These are phyloP conservation scores for Scedosporium apiospermum DNA, from an alignment of 2,329 filamentous ascomycete genomes.

Conservation along the genomic window DNA sequence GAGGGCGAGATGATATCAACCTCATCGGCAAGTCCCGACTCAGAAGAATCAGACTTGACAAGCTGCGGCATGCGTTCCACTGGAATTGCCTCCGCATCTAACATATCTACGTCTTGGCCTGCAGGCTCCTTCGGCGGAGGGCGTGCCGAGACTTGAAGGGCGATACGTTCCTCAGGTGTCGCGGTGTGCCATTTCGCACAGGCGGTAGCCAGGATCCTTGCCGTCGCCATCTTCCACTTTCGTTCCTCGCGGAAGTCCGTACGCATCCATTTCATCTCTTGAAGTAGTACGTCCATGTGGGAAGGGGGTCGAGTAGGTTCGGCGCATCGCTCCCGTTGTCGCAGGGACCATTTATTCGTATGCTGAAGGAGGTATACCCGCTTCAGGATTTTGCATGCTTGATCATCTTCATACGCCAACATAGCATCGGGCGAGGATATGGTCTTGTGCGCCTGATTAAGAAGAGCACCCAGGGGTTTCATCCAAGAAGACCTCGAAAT, in stretches of 20 bases:
- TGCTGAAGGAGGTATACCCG: slow-evolving; percentile 87
- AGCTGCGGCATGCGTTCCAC: slow-evolving; percentile 32
- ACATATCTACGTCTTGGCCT: slow-evolving; percentile 20
- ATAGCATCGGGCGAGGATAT: slow-evolving; percentile 78
- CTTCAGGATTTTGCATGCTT: slow-evolving; percentile 77
- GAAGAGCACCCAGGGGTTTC: slow-evolving; percentile 58
- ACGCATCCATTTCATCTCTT: slow-evolving; percentile 97
- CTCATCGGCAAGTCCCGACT: slow-evolving; percentile 20
- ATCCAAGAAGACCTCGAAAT: slow-evolving; percentile 47
- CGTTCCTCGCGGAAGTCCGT: slow-evolving; percentile 91
- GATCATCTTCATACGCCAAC: slow-evolving; percentile 73
- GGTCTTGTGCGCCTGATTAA: slow-evolving; percentile 81
- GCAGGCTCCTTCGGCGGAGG: slow-evolving; percentile 31
- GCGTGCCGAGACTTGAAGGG: slow-evolving; percentile 56
- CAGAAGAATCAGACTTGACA: slow-evolving; percentile 8
- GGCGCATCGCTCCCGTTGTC: slow-evolving; percentile 74
- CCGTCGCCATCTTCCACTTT: slow-evolving; percentile 82
- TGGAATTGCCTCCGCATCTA: slow-evolving; percentile 14
- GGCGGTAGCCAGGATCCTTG: slow-evolving; percentile 68
- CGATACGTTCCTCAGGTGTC: slow-evolving; percentile 49
- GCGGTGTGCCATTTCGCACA: slow-evolving; percentile 76
- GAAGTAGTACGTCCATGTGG: slow-evolving; percentile 78
- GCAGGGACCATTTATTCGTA: slow-evolving; percentile 82
- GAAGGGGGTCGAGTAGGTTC: slow-evolving; percentile 70
- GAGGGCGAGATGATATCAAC: slow-evolving; percentile 55